phyloP scores from a whole-genome alignment of 306 rosid species.

The Glycine tomentella region DNA sequence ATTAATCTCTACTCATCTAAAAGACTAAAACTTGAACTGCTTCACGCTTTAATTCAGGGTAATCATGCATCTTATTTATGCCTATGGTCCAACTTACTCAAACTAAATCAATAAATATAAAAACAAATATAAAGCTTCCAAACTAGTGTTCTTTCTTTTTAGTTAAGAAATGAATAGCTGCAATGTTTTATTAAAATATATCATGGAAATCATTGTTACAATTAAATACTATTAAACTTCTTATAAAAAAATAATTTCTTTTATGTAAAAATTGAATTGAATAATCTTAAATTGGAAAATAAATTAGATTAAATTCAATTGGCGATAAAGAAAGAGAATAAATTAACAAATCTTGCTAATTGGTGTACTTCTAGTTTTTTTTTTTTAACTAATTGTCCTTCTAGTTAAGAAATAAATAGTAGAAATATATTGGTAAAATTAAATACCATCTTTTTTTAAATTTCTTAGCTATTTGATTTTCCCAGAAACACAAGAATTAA shows the following conservation, averaged over 20 bases:
- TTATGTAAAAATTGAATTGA: background rate
- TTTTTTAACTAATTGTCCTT: too few species aligned
- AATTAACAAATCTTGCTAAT: background rate
- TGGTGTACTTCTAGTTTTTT: background rate
- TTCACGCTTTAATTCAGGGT: slow-evolving; percentile 30
- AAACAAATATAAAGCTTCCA: too few species aligned
- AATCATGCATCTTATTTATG: slow-evolving; percentile 1
- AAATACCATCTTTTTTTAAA: background rate
- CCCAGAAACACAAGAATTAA: too few species aligned
- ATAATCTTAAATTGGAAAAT: background rate
- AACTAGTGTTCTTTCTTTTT: too few species aligned
- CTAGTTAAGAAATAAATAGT: too few species aligned
- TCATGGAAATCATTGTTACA: too few species aligned
- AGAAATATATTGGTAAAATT: background rate
- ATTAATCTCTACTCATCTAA: slow-evolving; percentile 27
- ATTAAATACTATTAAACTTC: too few species aligned
- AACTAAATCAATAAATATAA: background rate
- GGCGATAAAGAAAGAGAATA: background rate
- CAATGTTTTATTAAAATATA: too few species aligned
- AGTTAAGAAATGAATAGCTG: too few species aligned
- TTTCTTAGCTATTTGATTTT: background rate
- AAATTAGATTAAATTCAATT: background rate
- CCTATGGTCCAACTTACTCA: background rate
- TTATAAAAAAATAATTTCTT: background rate
- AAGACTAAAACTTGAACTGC: background rate